Base-by-base conservation (phyloP, 345 rosid species). In the Populus ilicifolia region DNA sequence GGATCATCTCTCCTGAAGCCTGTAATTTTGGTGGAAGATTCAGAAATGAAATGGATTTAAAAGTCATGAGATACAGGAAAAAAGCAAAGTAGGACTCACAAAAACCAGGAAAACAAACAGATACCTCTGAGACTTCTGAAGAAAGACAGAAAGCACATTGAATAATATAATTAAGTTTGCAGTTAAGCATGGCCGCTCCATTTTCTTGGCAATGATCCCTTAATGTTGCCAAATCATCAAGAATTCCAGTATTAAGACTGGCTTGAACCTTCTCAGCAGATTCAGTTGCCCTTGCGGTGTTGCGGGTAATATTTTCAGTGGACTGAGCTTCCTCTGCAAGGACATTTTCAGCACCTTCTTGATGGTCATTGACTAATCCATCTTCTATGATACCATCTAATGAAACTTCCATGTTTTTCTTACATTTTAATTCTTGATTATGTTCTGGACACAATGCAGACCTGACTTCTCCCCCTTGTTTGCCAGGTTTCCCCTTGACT, bases 1-100 rank as follows among this genome's bases (percentile, higher is more conserved):
- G 90, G 66, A 87, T 79, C 90, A 96, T 93, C 90, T 96, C 91
- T 78, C 97, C 97, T 30, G 96, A 88, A 80, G 80, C 92, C 97
- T 96, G 89, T 72, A 62, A 72, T 67, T 80, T 78, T 35, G 12
- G 50, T 73, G 33, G 65, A 77, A 78, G 71, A 76, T 62, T 41
- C 50, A 70, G 64, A 74, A 78, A 44, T 13, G 39, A 30, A 36
- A 25, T 35, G 30, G 62, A 72, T 73, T 13, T 11, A 61, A 44
- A 9, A 25, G 14, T 18, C 20, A n/a, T 18, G 75, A 39, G 76
- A 46, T 13, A 68, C 25, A 12, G 20, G 12, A 36, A 6, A 43
- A 16, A 27, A 4, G 33, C 61, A 30, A 69, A 64, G 71, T 41
- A 16, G 46, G 27, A 30, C 61, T 68, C 17, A n/a, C 59, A 43